phyloP scores from a whole-genome alignment of 805 yeast species.

The Torulaspora maleeae region DNA sequence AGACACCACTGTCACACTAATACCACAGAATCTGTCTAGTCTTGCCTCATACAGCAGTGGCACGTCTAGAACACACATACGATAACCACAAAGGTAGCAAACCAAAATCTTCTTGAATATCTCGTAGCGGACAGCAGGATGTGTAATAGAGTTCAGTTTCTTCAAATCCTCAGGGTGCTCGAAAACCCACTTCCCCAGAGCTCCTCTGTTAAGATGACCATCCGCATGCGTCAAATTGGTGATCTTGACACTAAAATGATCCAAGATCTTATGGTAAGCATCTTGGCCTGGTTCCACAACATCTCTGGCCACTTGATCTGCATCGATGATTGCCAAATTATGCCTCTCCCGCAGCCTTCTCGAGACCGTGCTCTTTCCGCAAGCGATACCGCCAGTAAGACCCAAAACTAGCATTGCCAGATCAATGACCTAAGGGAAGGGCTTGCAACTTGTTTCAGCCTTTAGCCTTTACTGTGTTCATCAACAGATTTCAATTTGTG shows the following conservation, averaged over 20 bases:
- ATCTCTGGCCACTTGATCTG: constrained; percentile 82
- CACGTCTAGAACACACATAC: constrained; percentile 74
- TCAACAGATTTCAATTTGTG: background rate
- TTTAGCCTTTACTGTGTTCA: background rate
- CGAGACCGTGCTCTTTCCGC: constrained; percentile 95
- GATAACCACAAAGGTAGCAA: constrained; percentile 55
- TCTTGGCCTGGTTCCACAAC: constrained; percentile 75
- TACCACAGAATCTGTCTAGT: constrained; percentile 66
- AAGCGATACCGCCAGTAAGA: constrained; percentile 95
- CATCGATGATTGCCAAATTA: constrained; percentile 67
- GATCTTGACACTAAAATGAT: constrained; percentile 51
- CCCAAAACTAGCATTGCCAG: constrained; percentile 80
- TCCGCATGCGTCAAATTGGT: constrained; percentile 45
- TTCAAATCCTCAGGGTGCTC: constrained; percentile 55
- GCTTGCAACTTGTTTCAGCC: background rate
- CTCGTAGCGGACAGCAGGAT: constrained; percentile 71
- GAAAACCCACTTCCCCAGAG: constrained; percentile 75
- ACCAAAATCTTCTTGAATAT: constrained; percentile 53
- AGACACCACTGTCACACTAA: constrained; percentile 64
- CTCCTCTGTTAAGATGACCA: constrained; percentile 55
- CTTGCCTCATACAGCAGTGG: constrained; percentile 84
- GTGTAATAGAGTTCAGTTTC: constrained; percentile 69
- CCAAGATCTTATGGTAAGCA: constrained; percentile 64
- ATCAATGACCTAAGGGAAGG: background rate
- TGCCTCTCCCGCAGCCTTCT: constrained; percentile 47